These are phyloP conservation scores for Plectosphaerella sp. DNA, from an alignment of 2,329 filamentous ascomycete genomes.

Conservation along the genomic window DNA sequence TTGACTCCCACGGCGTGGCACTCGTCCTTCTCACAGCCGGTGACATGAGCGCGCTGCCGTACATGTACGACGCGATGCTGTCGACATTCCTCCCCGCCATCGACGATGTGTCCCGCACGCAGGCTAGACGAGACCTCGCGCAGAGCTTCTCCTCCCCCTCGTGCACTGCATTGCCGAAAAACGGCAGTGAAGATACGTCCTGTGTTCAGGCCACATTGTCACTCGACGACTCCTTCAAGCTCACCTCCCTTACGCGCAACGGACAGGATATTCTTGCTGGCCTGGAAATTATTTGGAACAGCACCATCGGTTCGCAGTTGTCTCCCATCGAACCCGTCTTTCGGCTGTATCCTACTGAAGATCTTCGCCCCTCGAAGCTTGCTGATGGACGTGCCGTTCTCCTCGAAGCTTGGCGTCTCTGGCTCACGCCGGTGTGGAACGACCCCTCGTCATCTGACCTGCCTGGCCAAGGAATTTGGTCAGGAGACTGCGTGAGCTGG, in stretches of 20 bases:
- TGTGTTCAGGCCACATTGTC: slow-evolving; percentile 13
- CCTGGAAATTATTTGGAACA: slow-evolving; percentile 15
- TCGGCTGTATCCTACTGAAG: slow-evolving; percentile 19
- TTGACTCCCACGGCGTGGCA: slow-evolving; percentile 29
- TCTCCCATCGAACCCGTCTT: slow-evolving; percentile 12
- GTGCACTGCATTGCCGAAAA: background rate
- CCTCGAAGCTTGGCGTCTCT: slow-evolving; percentile 21
- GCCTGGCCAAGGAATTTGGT: slow-evolving; percentile 15
- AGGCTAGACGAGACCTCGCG: slow-evolving; percentile 17
- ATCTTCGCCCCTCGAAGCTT: slow-evolving; percentile 7
- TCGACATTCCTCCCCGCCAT: slow-evolving; percentile 19
- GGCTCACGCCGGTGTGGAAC: slow-evolving; percentile 13
- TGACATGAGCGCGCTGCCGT: slow-evolving; percentile 17
- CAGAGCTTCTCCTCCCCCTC: slow-evolving; percentile 4
- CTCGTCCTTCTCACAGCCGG: slow-evolving; percentile 26
- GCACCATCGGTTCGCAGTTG: slow-evolving; percentile 17
- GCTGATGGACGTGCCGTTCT: slow-evolving; percentile 3
- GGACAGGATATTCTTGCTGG: slow-evolving; percentile 13
- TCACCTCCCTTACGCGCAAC: slow-evolving; percentile 16
- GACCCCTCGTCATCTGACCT: slow-evolving; percentile 17
- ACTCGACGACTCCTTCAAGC: slow-evolving; percentile 20
- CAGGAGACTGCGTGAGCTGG: slow-evolving; percentile 23
- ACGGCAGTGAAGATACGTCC: background rate
- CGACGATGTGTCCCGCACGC: slow-evolving; percentile 19
- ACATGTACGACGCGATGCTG: slow-evolving; percentile 22